phyloP scores from a whole-genome alignment of 108 stramenopile species.

The Cyclotella atomus region DNA sequence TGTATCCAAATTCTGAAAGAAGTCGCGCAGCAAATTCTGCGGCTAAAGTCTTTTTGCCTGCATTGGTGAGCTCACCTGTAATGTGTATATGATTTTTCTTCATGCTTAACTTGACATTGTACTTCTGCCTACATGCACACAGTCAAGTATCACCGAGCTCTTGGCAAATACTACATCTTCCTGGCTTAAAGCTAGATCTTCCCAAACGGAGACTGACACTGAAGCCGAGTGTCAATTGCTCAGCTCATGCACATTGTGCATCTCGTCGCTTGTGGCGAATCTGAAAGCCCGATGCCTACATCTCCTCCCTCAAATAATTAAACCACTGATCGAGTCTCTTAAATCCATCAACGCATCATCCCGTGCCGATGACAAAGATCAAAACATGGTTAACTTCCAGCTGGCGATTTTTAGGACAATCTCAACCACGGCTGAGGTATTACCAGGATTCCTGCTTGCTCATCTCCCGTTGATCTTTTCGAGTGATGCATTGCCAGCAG shows the following conservation, averaged over 20 bases:
- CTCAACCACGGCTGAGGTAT: slow-evolving; percentile 57
- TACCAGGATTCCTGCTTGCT: slow-evolving; percentile 80
- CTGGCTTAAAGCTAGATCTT: slow-evolving; percentile 27
- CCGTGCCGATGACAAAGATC: neutral
- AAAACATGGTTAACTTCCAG: slow-evolving; percentile 56
- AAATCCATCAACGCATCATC: slow-evolving; percentile 42
- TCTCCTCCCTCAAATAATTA: slow-evolving; percentile 65
- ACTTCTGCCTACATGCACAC: neutral
- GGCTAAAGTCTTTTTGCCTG: slow-evolving; percentile 46
- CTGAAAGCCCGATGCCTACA: slow-evolving; percentile 67
- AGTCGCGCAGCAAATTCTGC: slow-evolving; percentile 32
- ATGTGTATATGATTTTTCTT: neutral
- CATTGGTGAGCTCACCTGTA: slow-evolving; percentile 14
- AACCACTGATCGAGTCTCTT: slow-evolving; percentile 55
- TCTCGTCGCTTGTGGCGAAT: slow-evolving; percentile 63
- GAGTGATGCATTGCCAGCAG: slow-evolving; percentile 56
- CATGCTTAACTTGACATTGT: neutral
- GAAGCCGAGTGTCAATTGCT: slow-evolving; percentile 53
- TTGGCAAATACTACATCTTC: slow-evolving; percentile 30
- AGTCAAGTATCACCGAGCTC: slow-evolving; percentile 37
- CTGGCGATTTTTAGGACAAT: slow-evolving; percentile 61
- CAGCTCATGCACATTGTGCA: slow-evolving; percentile 59
- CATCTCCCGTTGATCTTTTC: slow-evolving; percentile 67
- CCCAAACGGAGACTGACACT: slow-evolving; percentile 13
- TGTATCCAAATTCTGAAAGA: slow-evolving; percentile 43